phyloP scores from a whole-genome alignment of 805 yeast genomes.

The Candida nanaspora region DNA sequence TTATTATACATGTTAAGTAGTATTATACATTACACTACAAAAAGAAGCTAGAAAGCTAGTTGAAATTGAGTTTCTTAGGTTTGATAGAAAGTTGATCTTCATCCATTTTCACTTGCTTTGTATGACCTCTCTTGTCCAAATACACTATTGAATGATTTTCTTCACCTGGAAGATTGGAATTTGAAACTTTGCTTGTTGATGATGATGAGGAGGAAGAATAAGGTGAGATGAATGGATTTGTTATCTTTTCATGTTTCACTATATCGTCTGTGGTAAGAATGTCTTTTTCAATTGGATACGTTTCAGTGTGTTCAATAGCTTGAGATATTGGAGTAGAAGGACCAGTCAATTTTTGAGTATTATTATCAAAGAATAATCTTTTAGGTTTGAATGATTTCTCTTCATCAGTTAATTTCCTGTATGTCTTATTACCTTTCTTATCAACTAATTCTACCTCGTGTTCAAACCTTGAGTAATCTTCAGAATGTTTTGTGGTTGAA shows the following conservation, averaged over 20 bases:
- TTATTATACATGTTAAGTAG: too few species aligned
- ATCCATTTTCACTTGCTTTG: slow-evolving; percentile 21
- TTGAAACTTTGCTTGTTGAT: neutral
- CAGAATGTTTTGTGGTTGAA: too few species aligned
- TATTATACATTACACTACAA: too few species aligned
- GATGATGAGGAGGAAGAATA: neutral
- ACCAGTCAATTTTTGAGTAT: neutral
- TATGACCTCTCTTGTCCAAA: too few species aligned
- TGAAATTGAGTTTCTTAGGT: slow-evolving; percentile 33
- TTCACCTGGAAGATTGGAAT: too few species aligned
- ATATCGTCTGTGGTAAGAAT: slow-evolving; percentile 2
- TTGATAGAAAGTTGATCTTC: slow-evolving; percentile 26
- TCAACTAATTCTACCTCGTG: slow-evolving; percentile 33
- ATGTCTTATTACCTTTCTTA: slow-evolving; percentile 32
- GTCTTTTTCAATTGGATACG: neutral
- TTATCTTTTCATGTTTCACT: slow-evolving; percentile 3
- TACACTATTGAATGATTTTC: too few species aligned
- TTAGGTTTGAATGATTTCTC: slow-evolving; percentile 33
- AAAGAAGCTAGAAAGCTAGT: slow-evolving; percentile 1
- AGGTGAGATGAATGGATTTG: neutral
- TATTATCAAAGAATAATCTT: slow-evolving; percentile 22
- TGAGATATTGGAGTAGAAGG: slow-evolving; percentile 5
- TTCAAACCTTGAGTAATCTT: slow-evolving; percentile 19
- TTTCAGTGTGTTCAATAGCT: too few species aligned
- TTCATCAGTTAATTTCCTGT: slow-evolving; percentile 21